These are phyloP conservation scores for Curvularia eragrostidis DNA, from an alignment of 2,329 filamentous ascomycete species.

Conservation along the genomic window DNA sequence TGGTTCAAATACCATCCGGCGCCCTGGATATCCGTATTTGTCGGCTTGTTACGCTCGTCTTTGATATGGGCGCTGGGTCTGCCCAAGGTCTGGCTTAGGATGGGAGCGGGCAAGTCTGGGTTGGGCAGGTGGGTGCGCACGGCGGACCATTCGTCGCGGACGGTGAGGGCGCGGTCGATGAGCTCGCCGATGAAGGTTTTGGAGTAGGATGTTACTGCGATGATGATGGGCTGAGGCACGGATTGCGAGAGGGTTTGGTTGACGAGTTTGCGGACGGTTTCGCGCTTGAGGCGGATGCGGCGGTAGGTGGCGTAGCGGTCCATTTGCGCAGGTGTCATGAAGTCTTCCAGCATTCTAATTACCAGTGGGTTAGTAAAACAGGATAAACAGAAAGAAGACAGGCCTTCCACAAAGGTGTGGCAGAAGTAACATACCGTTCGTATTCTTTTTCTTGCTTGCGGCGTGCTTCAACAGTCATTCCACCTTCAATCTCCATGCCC, in stretches of 20 bases:
- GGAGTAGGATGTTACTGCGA: constrained; percentile 76
- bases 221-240: constrained; percentile 74
- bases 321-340: constrained; percentile 71
- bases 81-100: constrained; percentile 38
- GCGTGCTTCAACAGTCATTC: constrained; percentile 62
- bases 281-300: constrained; percentile 70
- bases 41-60: constrained; percentile 37
- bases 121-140: constrained; percentile 51
- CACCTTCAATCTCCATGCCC: constrained; percentile 56
- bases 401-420: no score
- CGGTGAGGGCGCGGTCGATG: constrained; percentile 72
- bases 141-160: constrained; percentile 74
- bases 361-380: background rate
- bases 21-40: constrained; percentile 35
- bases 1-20: constrained; percentile 36
- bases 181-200: constrained; percentile 81
- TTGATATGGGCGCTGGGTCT: constrained; percentile 41
- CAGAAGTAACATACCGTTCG: constrained; percentile 51
- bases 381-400: no score
- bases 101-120: constrained; percentile 31
- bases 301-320: constrained; percentile 75
- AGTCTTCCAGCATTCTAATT: constrained; percentile 64
- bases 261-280: constrained; percentile 75
- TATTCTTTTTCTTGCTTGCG: constrained; percentile 72
- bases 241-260: constrained; percentile 83